A percentile compares a stretch with the other conserved stretches of the same genome.
phyloP scores from a whole-genome alignment of 257 asterid genomes.

The Anisodus acutangulus region DNA sequence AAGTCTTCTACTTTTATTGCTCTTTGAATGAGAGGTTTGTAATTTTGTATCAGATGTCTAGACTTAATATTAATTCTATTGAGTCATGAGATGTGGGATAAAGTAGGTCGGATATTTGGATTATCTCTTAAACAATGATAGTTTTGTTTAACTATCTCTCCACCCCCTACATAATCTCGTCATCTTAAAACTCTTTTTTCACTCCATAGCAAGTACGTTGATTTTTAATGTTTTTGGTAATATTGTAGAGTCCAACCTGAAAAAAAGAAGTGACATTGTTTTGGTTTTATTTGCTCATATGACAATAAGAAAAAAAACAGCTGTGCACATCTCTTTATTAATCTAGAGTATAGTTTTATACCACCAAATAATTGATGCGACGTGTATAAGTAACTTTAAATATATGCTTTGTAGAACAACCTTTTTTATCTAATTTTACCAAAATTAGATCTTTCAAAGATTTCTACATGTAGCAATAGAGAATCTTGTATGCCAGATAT shows the following conservation, averaged over 20 bases:
- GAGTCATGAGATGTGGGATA: background rate
- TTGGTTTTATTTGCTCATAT: background rate
- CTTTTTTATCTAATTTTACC: background rate
- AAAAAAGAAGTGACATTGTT: background rate
- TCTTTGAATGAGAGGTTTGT: background rate
- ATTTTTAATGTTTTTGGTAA: background rate
- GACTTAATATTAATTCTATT: background rate
- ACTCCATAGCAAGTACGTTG: background rate
- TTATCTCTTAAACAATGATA: background rate
- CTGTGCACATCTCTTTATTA: background rate
- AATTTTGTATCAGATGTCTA: background rate
- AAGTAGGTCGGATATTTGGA: background rate
- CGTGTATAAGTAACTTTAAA: too few relatives aligned
- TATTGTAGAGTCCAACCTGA: background rate
- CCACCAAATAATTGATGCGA: background rate
- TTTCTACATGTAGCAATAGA: background rate
- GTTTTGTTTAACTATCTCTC: background rate
- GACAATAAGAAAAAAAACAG: background rate
- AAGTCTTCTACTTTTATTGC: background rate
- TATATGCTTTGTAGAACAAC: background rate
- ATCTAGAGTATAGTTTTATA: background rate
- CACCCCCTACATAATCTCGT: background rate
- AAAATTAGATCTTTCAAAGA: background rate
- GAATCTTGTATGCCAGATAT: background rate
- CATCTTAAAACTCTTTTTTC: background rate